Evolutionary conservation across 768 basidiomycete genomes (phyloP), one percentile per base, ranked within the genome.

Genomic region (Rhodotorula taiwanensis): DNA sequence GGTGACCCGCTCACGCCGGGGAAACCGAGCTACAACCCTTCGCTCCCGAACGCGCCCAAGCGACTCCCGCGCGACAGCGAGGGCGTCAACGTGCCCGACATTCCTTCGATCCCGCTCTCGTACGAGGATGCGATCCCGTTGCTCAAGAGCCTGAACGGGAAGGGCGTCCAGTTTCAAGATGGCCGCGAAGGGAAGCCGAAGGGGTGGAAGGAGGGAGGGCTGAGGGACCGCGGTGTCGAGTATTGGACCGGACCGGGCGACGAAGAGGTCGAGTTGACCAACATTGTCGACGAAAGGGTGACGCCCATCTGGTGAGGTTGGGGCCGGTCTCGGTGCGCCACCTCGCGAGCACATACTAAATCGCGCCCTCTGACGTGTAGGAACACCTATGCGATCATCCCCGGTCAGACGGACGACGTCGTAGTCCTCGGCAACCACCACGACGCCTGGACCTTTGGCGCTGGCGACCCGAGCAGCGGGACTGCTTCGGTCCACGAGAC

Each of bases 21-120:
- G 15, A 81, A 83, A 65, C 93, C 94, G 52, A 80, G 93, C 2
- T 97, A 97, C 75, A 81, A 84, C 73, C 64, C 64, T 6, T 16
- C 25, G 3, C 44, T 65, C 27, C 48, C 54, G 5, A 84, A 91
- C 72, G 83, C 83, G 43, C 85, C 86, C 18, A 81, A 25, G 87
- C 51, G 77, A 76, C 18, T 80, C 64, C 59, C 82, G 78, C 28
- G 43, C 52, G 51, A 60, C 41, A 31, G 23, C 8, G 13, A 44
- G 9, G 31, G 28, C 10, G 13, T 69, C 28, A 88, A 85, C 69
- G 81, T 86, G 42, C 87, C 88, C 4, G 75, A 72, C 23, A 90
- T 91, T 64, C 88, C 89, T 2, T 90, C 88, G 71, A 76, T 97
- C n/a, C 94, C 94, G 1, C 83, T 95, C 67, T 89, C 87, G 0